Percentiles rank a stretch among this genome's conserved stretches.
Conservation (phyloP, 176 grass and related monocot genomes). For the Olyra latifolia region DNA sequence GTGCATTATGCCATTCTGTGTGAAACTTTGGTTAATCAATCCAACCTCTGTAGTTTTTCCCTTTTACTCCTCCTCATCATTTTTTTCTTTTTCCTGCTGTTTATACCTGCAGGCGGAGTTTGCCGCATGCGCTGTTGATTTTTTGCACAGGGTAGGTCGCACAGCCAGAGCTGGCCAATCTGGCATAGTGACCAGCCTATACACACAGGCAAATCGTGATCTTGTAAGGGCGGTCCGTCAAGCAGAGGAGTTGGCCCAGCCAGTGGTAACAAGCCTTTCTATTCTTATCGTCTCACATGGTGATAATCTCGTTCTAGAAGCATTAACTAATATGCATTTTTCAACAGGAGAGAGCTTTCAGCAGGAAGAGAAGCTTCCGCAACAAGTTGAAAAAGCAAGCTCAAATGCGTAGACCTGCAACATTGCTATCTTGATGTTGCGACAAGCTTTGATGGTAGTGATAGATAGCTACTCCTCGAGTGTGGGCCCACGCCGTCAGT, state of each 20-base stretch:
- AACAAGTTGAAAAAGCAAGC: constrained; percentile 91
- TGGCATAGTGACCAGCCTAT: constrained; percentile 90
- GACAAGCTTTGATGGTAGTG: background rate
- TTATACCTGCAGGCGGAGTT: constrained; percentile 72
- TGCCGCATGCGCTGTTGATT: constrained; percentile 92
- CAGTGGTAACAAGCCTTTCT: constrained; percentile 69
- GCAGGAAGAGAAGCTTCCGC: constrained; percentile 98
- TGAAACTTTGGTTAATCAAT: background rate
- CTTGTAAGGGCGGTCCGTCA: constrained; percentile 78
- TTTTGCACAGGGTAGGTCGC: constrained; percentile 92
- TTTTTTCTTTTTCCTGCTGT: background rate
- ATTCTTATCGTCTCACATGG: background rate
- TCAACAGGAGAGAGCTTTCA: constrained; percentile 81
- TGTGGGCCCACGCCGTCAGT: no score
- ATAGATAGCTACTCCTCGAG: background rate
- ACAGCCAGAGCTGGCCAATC: constrained; percentile 85
- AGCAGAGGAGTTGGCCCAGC: constrained; percentile 66
- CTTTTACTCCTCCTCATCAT: background rate
- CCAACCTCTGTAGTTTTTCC: background rate
- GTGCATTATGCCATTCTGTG: background rate
- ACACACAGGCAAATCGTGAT: constrained; percentile 65
- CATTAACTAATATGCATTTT: background rate
- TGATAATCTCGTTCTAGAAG: background rate
- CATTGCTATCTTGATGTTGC: constrained; percentile 10
- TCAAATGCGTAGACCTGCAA: constrained; percentile 12